These are phyloP conservation scores for Termitomyces sp. DNA, from an alignment of 768 basidiomycete genomes.

Conservation along the genomic window DNA sequence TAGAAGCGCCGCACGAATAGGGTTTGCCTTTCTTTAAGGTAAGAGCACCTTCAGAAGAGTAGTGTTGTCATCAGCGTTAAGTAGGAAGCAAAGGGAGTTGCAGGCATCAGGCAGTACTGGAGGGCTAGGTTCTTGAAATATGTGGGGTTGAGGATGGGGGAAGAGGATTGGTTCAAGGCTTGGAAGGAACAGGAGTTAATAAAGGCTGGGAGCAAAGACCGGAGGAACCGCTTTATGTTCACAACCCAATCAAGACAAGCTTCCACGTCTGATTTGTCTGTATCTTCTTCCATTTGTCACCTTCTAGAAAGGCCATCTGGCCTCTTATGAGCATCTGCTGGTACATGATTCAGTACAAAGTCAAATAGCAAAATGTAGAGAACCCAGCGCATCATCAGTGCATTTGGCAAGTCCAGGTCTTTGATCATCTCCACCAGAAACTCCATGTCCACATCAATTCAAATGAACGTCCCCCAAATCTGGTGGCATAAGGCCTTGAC, in stretches of 20 bases:
- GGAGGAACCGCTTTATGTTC: background rate
- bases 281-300: conserved; percentile 2
- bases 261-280: conserved; percentile 27
- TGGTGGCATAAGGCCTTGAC: background rate
- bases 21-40: too few species aligned
- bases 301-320: conserved; percentile 36
- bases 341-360: conserved; percentile 36
- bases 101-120: too few species aligned
- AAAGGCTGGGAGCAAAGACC: background rate
- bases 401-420: conserved; percentile 34
- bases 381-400: conserved; percentile 37
- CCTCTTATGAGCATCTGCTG: conserved; percentile 25
- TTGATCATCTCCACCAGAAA: conserved; percentile 32
- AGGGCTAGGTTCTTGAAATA: too few species aligned
- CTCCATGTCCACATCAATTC: background rate
- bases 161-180: too few species aligned
- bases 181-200: background rate
- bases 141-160: too few species aligned
- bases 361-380: conserved; percentile 30
- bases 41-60: too few species aligned
- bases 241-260: conserved; percentile 26
- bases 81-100: too few species aligned
- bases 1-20: too few species aligned
- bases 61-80: too few species aligned
- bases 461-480: background rate